Evolutionary conservation across 345 rosid species (phyloP), one percentile per base, ranked within the genome.

Genomic region (Salix brachista): DNA sequence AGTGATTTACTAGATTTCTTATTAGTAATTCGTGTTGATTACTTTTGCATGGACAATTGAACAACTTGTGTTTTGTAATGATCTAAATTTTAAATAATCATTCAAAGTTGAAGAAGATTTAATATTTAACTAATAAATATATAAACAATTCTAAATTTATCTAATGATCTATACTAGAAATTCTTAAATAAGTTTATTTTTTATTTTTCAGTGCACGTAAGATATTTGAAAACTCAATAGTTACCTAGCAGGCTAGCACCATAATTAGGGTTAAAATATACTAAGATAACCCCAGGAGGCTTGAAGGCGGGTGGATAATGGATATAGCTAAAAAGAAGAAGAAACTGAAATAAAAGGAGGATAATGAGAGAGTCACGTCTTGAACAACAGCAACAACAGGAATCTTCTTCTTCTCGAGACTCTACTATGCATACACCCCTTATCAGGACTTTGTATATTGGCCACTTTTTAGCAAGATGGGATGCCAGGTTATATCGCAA

Each of bases 381-480:
- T 65, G 32, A 65, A 2, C 36, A 11, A 21, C 56, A 1, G 13
- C 56, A 28, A 34, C 65, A 64, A 14, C 44, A 50, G 17, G 19
- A 44, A 44, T 72, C 77, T 26, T 70, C 74, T 18, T 41, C 69
- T 37, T 14, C 72, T 12, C 76, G 14, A 4, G 75, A 72, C 28
- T 30, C 69, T 37, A 46, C 83, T 64, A 9, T 48, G 50, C 83
- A 76, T 3, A 42, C 80, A 14, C 54, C 70, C 46, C 87, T 88
- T 13, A 67, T 86, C 71, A 82, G 64, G 26, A 87, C 71, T 72
- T 81, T 94, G 39, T 94, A 91, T 79, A 60, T 74, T 6, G 98
- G 83, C 69, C 90, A 91, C 74, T 91, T 91, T 86, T 85, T 94
- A 60, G 92, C 98, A n/a, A 86, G 98, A 92, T 94, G 97, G 95